These are phyloP conservation scores for Aeminium ludgeri DNA, from an alignment of 495 filamentous ascomycete species.

Conservation along the genomic window DNA sequence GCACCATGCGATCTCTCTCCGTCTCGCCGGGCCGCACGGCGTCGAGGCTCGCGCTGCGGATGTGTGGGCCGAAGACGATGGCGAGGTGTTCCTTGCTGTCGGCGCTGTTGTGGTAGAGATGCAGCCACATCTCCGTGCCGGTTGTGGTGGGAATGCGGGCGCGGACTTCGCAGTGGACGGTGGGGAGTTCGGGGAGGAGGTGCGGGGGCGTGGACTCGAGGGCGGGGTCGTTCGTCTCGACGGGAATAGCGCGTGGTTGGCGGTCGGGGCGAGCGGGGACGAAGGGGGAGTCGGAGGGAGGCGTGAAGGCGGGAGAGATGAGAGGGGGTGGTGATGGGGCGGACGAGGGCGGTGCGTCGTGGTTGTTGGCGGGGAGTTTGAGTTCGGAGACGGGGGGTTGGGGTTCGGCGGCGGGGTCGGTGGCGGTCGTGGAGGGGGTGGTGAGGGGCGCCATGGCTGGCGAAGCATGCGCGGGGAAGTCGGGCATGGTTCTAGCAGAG, in stretches of 20 bases:
- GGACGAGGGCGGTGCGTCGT: background rate
- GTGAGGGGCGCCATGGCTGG: slow-evolving; percentile 20
- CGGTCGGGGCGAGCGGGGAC: slow-evolving; percentile 14
- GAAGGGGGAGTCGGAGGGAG: slow-evolving; percentile 25
- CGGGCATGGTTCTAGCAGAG: slow-evolving; percentile 10
- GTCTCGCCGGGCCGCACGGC: slow-evolving; percentile 70
- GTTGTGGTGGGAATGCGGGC: slow-evolving; percentile 40
- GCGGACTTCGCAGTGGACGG: slow-evolving; percentile 28
- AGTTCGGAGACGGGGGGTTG: slow-evolving; percentile 16
- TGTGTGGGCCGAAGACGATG: slow-evolving; percentile 85
- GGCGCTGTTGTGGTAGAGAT: slow-evolving; percentile 80
- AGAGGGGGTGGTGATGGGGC: slow-evolving; percentile 18
- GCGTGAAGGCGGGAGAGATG: slow-evolving; percentile 30
- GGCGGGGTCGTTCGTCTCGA: too few relatives aligned
- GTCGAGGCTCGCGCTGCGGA: slow-evolving; percentile 67
- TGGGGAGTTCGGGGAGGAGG: slow-evolving; percentile 16
- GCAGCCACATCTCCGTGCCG: slow-evolving; percentile 91
- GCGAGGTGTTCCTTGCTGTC: slow-evolving; percentile 94
- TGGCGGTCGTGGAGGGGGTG: slow-evolving; percentile 14
- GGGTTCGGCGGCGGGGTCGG: too few relatives aligned
- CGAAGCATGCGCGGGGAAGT: slow-evolving; percentile 26
- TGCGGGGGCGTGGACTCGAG: too few relatives aligned
- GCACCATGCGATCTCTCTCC: slow-evolving; percentile 88
- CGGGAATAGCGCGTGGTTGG: slow-evolving; percentile 19
- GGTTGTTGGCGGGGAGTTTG: slow-evolving; percentile 12